Evolutionary conservation across 331 rosid species (phyloP).

Genomic region (Malus hybrid): DNA sequence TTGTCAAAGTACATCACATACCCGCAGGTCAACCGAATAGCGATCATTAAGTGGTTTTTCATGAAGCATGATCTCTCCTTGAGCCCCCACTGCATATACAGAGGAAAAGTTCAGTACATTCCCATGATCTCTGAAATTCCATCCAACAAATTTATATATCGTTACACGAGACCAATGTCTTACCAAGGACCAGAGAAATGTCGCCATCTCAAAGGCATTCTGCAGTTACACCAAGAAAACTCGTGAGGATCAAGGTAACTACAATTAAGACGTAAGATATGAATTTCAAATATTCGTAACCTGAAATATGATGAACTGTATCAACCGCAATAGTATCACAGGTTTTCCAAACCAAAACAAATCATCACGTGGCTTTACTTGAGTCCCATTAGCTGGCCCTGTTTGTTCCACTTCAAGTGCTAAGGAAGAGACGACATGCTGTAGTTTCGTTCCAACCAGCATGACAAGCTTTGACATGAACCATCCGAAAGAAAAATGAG

Average conservation of each 20-base stretch:
- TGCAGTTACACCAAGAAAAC: constrained; percentile 30
- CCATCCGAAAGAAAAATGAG: constrained; percentile 10
- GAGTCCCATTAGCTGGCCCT: constrained; percentile 53
- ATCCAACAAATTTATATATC: background rate
- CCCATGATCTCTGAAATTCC: background rate
- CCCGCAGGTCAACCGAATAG: constrained; percentile 74
- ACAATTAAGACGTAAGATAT: background rate
- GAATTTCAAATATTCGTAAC: constrained; percentile 19
- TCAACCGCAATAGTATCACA: constrained; percentile 59
- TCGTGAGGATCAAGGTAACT: constrained; percentile 6
- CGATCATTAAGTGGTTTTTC: constrained; percentile 71
- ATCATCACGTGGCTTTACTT: constrained; percentile 83
- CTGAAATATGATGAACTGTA: constrained; percentile 97
- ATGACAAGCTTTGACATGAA: constrained; percentile 66
- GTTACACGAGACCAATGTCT: constrained; percentile 13
- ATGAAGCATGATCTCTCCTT: constrained; percentile 66
- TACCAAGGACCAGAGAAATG: constrained; percentile 92
- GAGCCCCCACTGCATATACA: constrained; percentile 67
- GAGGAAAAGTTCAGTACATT: background rate
- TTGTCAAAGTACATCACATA: background rate
- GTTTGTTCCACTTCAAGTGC: constrained; percentile 69
- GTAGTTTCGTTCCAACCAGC: constrained; percentile 95
- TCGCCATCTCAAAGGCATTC: constrained; percentile 98
- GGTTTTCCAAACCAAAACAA: constrained; percentile 94
- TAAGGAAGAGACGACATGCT: constrained; percentile 86